Conservation (phyloP, 1,284 basidiomycete species). For the Singerocomus inundabilis region DNA sequence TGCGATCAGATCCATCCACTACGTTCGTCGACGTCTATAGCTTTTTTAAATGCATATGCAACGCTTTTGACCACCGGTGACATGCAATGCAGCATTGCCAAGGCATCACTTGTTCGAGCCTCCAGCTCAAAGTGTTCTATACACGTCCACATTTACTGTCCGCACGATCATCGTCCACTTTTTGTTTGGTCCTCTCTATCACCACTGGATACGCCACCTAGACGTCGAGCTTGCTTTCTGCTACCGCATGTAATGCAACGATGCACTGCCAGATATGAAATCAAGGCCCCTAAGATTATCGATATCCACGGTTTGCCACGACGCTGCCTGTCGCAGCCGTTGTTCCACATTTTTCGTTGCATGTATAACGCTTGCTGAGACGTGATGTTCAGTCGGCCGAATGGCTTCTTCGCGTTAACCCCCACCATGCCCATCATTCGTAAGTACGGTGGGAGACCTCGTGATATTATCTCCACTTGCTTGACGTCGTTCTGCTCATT, state of each 20-base stretch:
- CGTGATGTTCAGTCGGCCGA: conserved; percentile 1
- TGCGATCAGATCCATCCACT: conserved; percentile 22
- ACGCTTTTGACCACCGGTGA: conserved; percentile 7
- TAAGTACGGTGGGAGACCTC: conserved; percentile 4
- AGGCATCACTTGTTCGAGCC: conserved; percentile 15
- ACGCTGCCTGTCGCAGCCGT: conserved; percentile 14
- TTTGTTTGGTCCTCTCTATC: conserved; percentile 22
- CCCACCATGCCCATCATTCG: conserved; percentile 1
- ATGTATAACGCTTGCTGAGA: background rate
- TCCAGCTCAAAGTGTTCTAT: conserved; percentile 1
- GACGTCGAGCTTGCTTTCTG: conserved; percentile 12
- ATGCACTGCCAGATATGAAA: conserved; percentile 31
- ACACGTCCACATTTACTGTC: background rate
- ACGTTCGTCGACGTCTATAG: background rate
- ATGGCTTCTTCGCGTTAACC: conserved; percentile 6
- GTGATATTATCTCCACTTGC: conserved; percentile 5
- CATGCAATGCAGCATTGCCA: conserved; percentile 11
- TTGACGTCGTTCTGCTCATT: conserved; percentile 1
- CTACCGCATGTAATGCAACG: conserved; percentile 14
- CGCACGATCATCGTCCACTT: conserved; percentile 13
- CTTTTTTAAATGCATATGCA: conserved; percentile 8
- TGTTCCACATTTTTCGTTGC: conserved; percentile 11
- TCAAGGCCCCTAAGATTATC: conserved; percentile 27
- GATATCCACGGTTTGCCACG: conserved; percentile 12
- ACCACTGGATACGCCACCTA: conserved; percentile 14